These are phyloP conservation scores for Bipolaris bicolor DNA, from an alignment of 2,329 filamentous ascomycete genomes.

Conservation along the genomic window DNA sequence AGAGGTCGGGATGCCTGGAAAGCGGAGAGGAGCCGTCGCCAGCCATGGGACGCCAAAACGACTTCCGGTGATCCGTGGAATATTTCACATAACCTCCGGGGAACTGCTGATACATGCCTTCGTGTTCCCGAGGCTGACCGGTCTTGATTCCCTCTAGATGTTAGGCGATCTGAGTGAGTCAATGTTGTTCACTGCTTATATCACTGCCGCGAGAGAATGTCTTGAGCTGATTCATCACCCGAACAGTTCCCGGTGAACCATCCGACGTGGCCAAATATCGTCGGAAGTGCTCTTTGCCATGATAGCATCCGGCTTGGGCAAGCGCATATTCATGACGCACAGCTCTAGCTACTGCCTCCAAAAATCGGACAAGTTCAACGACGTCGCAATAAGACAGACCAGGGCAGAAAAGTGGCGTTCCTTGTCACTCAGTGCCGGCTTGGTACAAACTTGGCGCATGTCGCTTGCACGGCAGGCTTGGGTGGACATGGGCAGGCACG, in stretches of 20 bases:
- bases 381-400: constrained; percentile 23
- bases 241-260: neutral
- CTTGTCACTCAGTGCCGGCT: constrained; percentile 29
- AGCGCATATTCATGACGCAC: no score
- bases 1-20: constrained; percentile 3
- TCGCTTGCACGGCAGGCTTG: constrained; percentile 7
- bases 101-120: neutral
- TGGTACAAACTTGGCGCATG: constrained; percentile 30
- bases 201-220: neutral
- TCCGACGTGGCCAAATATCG: neutral
- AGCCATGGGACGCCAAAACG: neutral
- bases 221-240: neutral
- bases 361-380: neutral
- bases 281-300: neutral
- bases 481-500: neutral
- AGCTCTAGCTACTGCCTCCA: no score
- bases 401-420: constrained; percentile 26
- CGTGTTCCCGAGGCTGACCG: neutral
- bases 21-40: neutral
- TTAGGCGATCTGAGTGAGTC: neutral
- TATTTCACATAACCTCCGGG: neutral
- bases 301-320: neutral
- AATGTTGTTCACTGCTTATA: neutral
- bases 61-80: neutral
- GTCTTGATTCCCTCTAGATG: neutral